Evolutionary conservation across 306 rosid genomes (phyloP).

Genomic region (Begonia masoniana): DNA sequence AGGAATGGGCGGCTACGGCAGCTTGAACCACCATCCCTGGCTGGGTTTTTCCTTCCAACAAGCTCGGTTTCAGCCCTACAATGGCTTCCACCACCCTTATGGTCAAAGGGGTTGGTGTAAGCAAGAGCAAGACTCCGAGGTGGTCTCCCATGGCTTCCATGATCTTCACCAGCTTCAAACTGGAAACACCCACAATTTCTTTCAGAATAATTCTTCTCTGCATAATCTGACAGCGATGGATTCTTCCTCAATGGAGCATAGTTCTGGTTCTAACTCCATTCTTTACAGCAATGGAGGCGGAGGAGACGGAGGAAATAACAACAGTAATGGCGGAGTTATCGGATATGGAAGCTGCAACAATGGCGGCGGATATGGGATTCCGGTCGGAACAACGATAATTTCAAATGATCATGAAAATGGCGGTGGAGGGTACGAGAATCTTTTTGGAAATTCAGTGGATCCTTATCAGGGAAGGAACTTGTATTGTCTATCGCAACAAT

Average conservation of each 20-base stretch:
- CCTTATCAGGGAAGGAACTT: constrained; percentile 33
- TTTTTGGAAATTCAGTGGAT: constrained; percentile 20
- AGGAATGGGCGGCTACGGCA: constrained; percentile 11
- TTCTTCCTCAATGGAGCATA: constrained; percentile 47
- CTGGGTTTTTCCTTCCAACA: constrained; percentile 48
- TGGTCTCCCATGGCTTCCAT: constrained; percentile 15
- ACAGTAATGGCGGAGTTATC: too few relatives aligned
- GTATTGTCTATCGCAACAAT: constrained; percentile 38
- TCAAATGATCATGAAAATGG: constrained; percentile 11
- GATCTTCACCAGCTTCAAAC: constrained; percentile 36
- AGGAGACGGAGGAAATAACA: too few relatives aligned
- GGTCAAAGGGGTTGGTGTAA: constrained; percentile 65
- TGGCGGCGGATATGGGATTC: constrained; percentile 29
- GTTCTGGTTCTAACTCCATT: constrained; percentile 39
- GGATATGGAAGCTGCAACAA: constrained; percentile 3
- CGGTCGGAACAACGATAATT: constrained; percentile 18
- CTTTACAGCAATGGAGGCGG: constrained; percentile 19
- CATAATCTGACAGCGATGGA: constrained; percentile 36
- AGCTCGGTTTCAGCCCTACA: constrained; percentile 4
- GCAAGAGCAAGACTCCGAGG: constrained; percentile 43
- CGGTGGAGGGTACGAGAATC: constrained; percentile 27
- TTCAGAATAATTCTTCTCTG: constrained; percentile 25
- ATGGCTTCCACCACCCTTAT: constrained; percentile 28
- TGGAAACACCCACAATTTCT: constrained; percentile 48
- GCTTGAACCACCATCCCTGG: constrained; percentile 19